phyloP scores from a whole-genome alignment of 164 flowering plant genomes.

The Magnolia kwangsiensis region DNA sequence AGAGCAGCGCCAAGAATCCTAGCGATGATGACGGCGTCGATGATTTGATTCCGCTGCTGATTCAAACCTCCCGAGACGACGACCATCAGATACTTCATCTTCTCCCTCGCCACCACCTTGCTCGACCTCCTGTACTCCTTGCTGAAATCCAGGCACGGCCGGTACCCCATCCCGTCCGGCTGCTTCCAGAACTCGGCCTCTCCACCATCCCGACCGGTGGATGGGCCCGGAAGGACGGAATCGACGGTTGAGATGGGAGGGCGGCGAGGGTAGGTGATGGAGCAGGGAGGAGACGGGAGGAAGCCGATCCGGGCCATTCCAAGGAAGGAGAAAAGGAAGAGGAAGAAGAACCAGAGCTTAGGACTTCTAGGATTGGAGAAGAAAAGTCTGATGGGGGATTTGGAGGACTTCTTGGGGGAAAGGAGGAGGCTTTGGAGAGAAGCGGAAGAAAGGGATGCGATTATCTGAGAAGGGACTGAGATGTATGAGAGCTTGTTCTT shows the following conservation, averaged over 20 bases:
- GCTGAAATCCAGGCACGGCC: conserved; percentile 68
- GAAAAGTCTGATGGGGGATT: conserved; percentile 9
- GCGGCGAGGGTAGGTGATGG: not conserved
- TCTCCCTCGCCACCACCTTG: conserved; percentile 38
- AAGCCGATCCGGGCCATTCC: conserved; percentile 46
- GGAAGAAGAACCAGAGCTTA: conserved; percentile 27
- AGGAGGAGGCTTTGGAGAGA: conserved; percentile 41
- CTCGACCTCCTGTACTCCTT: conserved; percentile 44
- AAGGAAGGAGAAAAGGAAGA: conserved; percentile 42
- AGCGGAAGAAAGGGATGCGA: conserved; percentile 38
- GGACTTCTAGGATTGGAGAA: conserved; percentile 25
- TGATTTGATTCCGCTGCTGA: conserved; percentile 98
- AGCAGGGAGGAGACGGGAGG: conserved; percentile 46
- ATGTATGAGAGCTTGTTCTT: conserved; percentile 44
- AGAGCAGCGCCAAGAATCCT: conserved; percentile 91
- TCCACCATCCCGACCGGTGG: not conserved
- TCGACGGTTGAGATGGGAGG: not conserved
- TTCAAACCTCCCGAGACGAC: conserved; percentile 96
- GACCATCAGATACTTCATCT: conserved; percentile 73
- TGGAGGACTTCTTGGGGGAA: conserved; percentile 40
- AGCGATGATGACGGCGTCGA: conserved; percentile 95
- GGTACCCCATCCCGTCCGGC: conserved; percentile 79
- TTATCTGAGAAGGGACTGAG: conserved; percentile 49
- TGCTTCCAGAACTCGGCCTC: conserved; percentile 68
- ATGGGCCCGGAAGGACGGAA: not conserved